phyloP scores from a whole-genome alignment of 192 early-diverging fungal species.

The Dimargaris xerosporica region DNA sequence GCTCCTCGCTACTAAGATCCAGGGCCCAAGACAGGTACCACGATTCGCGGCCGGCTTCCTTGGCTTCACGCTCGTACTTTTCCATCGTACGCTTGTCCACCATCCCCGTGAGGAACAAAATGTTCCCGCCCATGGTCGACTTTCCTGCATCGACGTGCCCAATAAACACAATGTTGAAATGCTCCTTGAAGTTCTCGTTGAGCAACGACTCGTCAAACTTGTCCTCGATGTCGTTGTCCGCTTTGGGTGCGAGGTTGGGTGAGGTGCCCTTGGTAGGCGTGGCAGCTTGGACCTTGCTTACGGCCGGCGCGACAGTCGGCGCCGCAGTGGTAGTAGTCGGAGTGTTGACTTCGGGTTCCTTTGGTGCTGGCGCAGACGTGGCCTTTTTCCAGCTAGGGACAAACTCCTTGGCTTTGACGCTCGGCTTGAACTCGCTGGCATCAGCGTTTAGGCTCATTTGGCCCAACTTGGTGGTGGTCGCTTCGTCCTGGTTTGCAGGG shows the following conservation, averaged over 20 bases:
- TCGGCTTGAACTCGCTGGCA: slow-evolving; percentile 51
- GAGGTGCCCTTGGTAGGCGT: slow-evolving; percentile 14
- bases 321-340: slow-evolving; percentile 16
- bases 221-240: slow-evolving; percentile 18
- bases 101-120: slow-evolving; percentile 93
- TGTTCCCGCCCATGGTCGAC: slow-evolving; percentile 96
- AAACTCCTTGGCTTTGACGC: slow-evolving; percentile 49
- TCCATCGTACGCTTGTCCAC: slow-evolving; percentile 99
- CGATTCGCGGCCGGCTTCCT: slow-evolving; percentile 89
- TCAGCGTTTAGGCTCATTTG: slow-evolving; percentile 37
- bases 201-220: slow-evolving; percentile 42
- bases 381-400: slow-evolving; percentile 36
- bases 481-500: slow-evolving; percentile 11
- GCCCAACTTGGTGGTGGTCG: slow-evolving; percentile 32
- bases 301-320: slow-evolving; percentile 15
- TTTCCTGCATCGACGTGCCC: slow-evolving; percentile 98
- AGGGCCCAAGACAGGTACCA: slow-evolving; percentile 99
- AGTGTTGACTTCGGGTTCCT: slow-evolving; percentile 1
- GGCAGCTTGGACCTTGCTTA: slow-evolving; percentile 20
- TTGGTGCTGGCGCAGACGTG: slow-evolving; percentile 19
- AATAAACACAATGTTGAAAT: slow-evolving; percentile 95
- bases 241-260: slow-evolving; percentile 15
- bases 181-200: slow-evolving; percentile 78
- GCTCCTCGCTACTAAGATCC: slow-evolving; percentile 92
- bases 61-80: slow-evolving; percentile 97